A percentile compares a stretch with the other conserved stretches of the same genome.
phyloP scores from a whole-genome alignment of 2,329 filamentous ascomycete species.

The Elsinoe ampelina region DNA sequence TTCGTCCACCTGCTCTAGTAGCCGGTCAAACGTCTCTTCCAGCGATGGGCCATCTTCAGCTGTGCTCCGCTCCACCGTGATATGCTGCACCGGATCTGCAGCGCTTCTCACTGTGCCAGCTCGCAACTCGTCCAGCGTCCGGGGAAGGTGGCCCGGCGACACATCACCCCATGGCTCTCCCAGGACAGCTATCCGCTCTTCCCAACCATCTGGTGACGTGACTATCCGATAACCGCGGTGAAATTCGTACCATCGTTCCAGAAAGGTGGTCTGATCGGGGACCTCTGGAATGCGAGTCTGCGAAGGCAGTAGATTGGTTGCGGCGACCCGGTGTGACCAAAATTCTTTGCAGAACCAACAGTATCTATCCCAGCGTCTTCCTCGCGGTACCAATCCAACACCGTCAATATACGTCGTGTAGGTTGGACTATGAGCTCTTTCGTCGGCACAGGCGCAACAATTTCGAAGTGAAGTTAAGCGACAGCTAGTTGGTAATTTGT shows the following conservation, averaged over 20 bases:
- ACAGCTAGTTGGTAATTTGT: slow-evolving; percentile 25
- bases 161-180: slow-evolving; percentile 41
- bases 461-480: slow-evolving; percentile 23
- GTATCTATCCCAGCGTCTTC: slow-evolving; percentile 42
- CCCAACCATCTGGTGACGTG: slow-evolving; percentile 32
- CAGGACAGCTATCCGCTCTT: slow-evolving; percentile 36
- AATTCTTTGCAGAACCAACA: slow-evolving; percentile 46
- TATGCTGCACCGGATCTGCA: slow-evolving; percentile 19
- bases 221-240: slow-evolving; percentile 38
- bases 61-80: slow-evolving; percentile 12
- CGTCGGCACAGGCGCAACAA: slow-evolving; percentile 27
- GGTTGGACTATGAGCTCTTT: slow-evolving; percentile 31
- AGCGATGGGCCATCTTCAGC: slow-evolving; percentile 20
- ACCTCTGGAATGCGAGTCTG: slow-evolving; percentile 39
- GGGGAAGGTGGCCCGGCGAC: slow-evolving; percentile 37
- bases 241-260: slow-evolving; percentile 41
- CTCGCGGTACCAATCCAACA: slow-evolving; percentile 40
- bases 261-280: slow-evolving; percentile 39
- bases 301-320: slow-evolving; percentile 33
- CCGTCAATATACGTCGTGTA: slow-evolving; percentile 43
- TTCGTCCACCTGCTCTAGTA: slow-evolving; percentile 24
- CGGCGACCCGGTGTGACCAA: slow-evolving; percentile 38
- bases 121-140: slow-evolving; percentile 38
- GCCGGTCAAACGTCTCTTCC: slow-evolving; percentile 27
- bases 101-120: slow-evolving; percentile 25